Evolutionary conservation across 805 yeast species (phyloP).

Genomic region (Teunomyces panamensis): DNA sequence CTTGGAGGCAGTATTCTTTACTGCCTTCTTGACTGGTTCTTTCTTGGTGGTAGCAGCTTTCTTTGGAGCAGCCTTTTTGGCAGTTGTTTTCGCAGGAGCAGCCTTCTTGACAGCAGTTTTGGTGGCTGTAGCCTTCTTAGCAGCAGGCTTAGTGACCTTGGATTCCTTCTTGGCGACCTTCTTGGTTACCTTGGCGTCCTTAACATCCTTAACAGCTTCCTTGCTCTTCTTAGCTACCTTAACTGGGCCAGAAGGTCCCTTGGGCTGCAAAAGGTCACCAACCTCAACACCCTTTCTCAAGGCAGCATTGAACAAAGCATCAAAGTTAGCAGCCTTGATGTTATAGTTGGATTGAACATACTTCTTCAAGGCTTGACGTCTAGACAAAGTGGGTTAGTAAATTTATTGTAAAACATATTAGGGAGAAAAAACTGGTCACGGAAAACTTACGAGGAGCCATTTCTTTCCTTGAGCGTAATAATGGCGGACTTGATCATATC

Average conservation of each 20-base stretch:
- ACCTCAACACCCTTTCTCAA: slow-evolving; percentile 75
- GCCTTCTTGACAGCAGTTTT: slow-evolving; percentile 9
- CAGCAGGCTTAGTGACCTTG: slow-evolving; percentile 9
- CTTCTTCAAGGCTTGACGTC: slow-evolving; percentile 87
- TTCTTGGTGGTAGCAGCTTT: slow-evolving; percentile 14
- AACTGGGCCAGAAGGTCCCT: slow-evolving; percentile 86
- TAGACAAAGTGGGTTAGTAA: slow-evolving; percentile 22
- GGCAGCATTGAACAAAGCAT: slow-evolving; percentile 72
- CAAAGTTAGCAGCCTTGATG: slow-evolving; percentile 62
- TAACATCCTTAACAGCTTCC: slow-evolving; percentile 15
- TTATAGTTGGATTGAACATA: slow-evolving; percentile 65
- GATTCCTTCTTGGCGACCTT: slow-evolving; percentile 17
- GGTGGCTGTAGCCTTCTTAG: slow-evolving; percentile 10
- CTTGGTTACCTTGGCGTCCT: slow-evolving; percentile 24
- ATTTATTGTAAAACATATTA: not conserved
- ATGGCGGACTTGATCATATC: slow-evolving; percentile 71
- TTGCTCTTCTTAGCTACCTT: slow-evolving; percentile 52
- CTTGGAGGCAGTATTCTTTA: slow-evolving; percentile 10
- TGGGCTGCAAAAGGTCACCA: slow-evolving; percentile 80
- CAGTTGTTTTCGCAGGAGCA: slow-evolving; percentile 14
- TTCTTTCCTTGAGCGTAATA: slow-evolving; percentile 69
- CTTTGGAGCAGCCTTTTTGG: slow-evolving; percentile 12
- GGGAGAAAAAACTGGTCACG: slow-evolving; percentile 5
- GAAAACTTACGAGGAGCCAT: slow-evolving; percentile 63
- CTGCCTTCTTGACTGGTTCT: slow-evolving; percentile 4